Percentiles rank a stretch among this genome's conserved stretches.
These are phyloP conservation scores for Malbranchea cinnamomea DNA, from an alignment of 2,329 filamentous ascomycete genomes.

Conservation along the genomic window DNA sequence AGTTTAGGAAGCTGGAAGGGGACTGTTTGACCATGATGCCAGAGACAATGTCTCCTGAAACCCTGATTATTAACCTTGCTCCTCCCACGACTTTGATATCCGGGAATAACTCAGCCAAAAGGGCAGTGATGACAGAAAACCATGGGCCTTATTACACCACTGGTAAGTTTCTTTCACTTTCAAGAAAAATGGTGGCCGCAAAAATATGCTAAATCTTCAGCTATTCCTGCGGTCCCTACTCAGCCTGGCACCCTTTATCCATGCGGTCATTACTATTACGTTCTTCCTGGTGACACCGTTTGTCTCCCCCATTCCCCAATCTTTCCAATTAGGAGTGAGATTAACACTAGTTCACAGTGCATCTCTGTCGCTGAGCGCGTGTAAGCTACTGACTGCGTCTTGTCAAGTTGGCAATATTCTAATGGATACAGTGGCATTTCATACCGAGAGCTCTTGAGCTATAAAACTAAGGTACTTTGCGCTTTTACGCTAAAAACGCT, in stretches of 20 bases:
- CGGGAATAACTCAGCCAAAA: too few relatives aligned
- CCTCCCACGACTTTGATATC: too few relatives aligned
- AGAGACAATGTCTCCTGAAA: slow-evolving; percentile 6
- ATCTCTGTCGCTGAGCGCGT: slow-evolving; percentile 6
- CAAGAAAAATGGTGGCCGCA: not conserved
- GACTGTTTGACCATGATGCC: slow-evolving; percentile 8
- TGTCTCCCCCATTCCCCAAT: slow-evolving; percentile 1
- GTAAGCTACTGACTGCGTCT: slow-evolving; percentile 5
- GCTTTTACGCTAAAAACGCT: not conserved
- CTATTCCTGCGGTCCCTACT: slow-evolving; percentile 6
- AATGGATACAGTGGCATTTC: slow-evolving; percentile 4
- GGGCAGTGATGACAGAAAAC: not conserved
- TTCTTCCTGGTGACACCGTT: slow-evolving; percentile 10
- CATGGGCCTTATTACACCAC: slow-evolving; percentile 4
- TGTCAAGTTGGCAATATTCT: not conserved
- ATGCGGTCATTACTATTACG: slow-evolving; percentile 9
- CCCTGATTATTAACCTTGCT: slow-evolving; percentile 5
- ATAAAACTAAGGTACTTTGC: slow-evolving; percentile 8
- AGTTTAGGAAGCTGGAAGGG: slow-evolving; percentile 8
- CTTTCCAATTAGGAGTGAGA: slow-evolving; percentile 3
- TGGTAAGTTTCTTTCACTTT: slow-evolving; percentile 1
- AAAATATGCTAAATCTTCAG: slow-evolving; percentile 3
- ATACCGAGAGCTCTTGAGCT: slow-evolving; percentile 6
- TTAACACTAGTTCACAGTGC: slow-evolving; percentile 6
- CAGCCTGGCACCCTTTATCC: slow-evolving; percentile 8